phyloP scores from a whole-genome alignment of 331 rosid species.

The Rosa hybrid region DNA sequence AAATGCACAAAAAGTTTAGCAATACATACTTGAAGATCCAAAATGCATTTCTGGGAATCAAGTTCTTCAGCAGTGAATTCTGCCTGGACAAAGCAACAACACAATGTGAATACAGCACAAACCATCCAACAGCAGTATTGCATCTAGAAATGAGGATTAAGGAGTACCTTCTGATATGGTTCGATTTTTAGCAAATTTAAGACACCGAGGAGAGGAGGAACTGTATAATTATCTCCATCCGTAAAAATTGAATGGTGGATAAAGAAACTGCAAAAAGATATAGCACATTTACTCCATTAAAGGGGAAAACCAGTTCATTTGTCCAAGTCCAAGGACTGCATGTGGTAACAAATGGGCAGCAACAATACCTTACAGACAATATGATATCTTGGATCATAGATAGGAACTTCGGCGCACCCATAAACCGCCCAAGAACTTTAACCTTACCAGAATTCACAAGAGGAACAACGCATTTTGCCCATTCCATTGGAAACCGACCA shows the following conservation, averaged over 20 bases:
- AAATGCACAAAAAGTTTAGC: not conserved
- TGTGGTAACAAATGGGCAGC: not conserved
- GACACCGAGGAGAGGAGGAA: not conserved
- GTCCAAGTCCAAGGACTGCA: not conserved
- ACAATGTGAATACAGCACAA: not conserved
- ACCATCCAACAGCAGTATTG: not conserved
- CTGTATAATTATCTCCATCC: not conserved
- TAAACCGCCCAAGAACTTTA: constrained; percentile 58
- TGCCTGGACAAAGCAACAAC: not conserved
- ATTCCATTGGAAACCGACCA: constrained; percentile 89
- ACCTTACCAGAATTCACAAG: constrained; percentile 57
- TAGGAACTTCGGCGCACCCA: constrained; percentile 56
- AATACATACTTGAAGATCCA: not conserved
- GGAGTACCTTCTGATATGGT: not conserved
- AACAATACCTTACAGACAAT: constrained; percentile 59
- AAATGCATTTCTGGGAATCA: not conserved
- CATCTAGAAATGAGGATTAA: not conserved
- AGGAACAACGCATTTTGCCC: constrained; percentile 67
- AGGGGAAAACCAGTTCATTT: not conserved
- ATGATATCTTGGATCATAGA: constrained; percentile 68
- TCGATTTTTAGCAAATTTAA: not conserved
- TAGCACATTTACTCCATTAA: too few species aligned
- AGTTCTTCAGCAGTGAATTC: not conserved
- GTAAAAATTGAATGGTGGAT: too few species aligned
- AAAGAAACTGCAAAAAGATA: too few species aligned